Conservation (phyloP, 768 basidiomycete genomes). For the Tubosaeta brunneosetosa region DNA sequence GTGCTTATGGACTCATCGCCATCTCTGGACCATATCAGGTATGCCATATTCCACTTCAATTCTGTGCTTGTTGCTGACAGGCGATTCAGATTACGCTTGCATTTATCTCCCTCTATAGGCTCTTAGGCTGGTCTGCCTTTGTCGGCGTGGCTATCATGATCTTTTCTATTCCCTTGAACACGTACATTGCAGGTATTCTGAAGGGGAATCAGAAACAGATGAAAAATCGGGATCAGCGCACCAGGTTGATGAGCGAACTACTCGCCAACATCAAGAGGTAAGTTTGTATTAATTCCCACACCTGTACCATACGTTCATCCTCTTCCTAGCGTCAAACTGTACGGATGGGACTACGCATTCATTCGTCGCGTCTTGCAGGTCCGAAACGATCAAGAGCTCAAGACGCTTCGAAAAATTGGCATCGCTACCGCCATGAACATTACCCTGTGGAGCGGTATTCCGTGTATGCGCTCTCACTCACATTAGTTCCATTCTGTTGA, state of each 20-base stretch:
- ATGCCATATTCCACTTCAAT: constrained; percentile 9
- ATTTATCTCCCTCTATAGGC: constrained; percentile 82
- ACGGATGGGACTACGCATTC: constrained; percentile 95
- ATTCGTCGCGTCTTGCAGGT: constrained; percentile 72
- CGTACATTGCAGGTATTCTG: constrained; percentile 61
- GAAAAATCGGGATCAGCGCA: constrained; percentile 86
- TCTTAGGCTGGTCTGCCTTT: constrained; percentile 56
- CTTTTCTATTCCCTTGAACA: constrained; percentile 73
- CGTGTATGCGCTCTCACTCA: constrained; percentile 31
- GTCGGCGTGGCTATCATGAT: constrained; percentile 45
- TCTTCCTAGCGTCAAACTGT: constrained; percentile 73
- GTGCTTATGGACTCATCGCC: constrained; percentile 77
- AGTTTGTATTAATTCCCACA: neutral
- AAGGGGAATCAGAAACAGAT: constrained; percentile 81
- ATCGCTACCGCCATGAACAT: constrained; percentile 61
- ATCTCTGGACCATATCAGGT: constrained; percentile 86
- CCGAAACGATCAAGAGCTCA: constrained; percentile 77
- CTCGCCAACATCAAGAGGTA: constrained; percentile 86
- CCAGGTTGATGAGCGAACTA: constrained; percentile 89
- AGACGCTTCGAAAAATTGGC: constrained; percentile 79
- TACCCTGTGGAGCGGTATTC: constrained; percentile 66
- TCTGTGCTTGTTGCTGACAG: neutral
- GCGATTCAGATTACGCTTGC: constrained; percentile 68
- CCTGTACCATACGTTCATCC: neutral
- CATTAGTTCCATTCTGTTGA: neutral